Conservation (phyloP, 2,329 filamentous ascomycete species). For the Clonostachys chloroleuca region DNA sequence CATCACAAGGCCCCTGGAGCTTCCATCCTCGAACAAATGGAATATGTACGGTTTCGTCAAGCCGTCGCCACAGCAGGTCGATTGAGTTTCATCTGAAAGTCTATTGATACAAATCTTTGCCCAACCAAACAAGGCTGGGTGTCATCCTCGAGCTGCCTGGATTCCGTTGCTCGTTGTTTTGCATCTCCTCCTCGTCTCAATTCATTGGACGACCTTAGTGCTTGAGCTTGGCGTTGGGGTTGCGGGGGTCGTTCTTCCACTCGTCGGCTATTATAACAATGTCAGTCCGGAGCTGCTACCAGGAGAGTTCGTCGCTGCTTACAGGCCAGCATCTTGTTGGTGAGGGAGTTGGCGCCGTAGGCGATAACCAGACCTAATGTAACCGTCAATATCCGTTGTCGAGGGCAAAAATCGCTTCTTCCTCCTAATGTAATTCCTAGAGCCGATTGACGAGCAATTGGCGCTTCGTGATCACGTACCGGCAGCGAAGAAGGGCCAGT, state of each 20-base stretch:
- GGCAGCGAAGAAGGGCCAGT: slow-evolving; percentile 91
- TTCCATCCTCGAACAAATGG: neutral
- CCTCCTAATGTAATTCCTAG: neutral
- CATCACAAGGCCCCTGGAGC: too few relatives aligned
- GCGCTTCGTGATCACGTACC: slow-evolving; percentile 57
- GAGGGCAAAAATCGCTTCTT: neutral
- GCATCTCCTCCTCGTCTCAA: too few relatives aligned
- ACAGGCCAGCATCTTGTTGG: slow-evolving; percentile 76
- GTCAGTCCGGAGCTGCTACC: slow-evolving; percentile 12
- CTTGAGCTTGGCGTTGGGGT: slow-evolving; percentile 55
- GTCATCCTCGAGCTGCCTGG: too few relatives aligned
- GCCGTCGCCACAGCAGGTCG: neutral
- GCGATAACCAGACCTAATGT: slow-evolving; percentile 72
- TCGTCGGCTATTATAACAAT: slow-evolving; percentile 64
- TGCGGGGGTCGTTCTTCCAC: slow-evolving; percentile 96
- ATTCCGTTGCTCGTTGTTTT: too few relatives aligned
- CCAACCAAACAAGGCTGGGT: too few relatives aligned
- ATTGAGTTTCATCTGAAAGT: neutral
- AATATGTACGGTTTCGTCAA: neutral
- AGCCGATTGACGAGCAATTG: slow-evolving; percentile 3
- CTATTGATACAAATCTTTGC: neutral
- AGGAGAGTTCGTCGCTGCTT: slow-evolving; percentile 17
- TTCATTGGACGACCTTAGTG: slow-evolving; percentile 30
- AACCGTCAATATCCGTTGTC: slow-evolving; percentile 13
- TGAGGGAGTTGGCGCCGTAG: slow-evolving; percentile 86